Base-by-base conservation (phyloP, 352 stramenopile genomes). In the Phytopythium montanum region DNA sequence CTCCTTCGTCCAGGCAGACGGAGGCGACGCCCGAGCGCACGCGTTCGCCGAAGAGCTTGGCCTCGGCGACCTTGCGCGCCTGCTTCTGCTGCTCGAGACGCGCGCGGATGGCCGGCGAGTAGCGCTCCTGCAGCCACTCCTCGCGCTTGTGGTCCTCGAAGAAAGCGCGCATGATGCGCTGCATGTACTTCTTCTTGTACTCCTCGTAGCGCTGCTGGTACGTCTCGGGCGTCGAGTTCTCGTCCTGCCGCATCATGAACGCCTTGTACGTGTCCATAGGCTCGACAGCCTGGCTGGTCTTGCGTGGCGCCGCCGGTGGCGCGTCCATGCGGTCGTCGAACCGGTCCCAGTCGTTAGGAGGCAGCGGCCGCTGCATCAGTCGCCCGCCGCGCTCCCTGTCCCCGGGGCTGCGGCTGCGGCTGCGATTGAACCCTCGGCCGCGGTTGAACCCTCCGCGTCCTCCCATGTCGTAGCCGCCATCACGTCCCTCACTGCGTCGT, bases 181-280 rank as follows among this genome's bases (percentile, higher is more conserved):
- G 83, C 52, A 84, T 68, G 65, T 92, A 88, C 50, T 91, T 91
- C 67, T 94, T 94, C 69, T 92, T 94, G 75, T 94, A 94, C 59
- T 94, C 85, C 53, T 94, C 85, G 66, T 94, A 94, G 36, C 85
- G 81, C 51, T 94, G 82, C 61, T 92, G 81, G 50, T 92, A 94
- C 25, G 84, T 87, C 68, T 94, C 85, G 7, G 85, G 85, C 3
- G 82, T 79, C 51, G 70, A 70, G 58, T 92, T 86, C 60, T 94
- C 85, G 50, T 87, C 84, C 67, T 94, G 85, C 12, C 79, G 82
- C 85, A 94, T 94, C 82, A 94, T 94, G 61, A 90, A 94, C 16
- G 89, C 78, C 59, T 94, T 94, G 71, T 94, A 94, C 41, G 85
- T 88, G 54, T 89, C 76, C 62, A 94, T 73, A 4, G 83, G 79